Base-by-base conservation (phyloP, 768 basidiomycete genomes). In the Boletus sp. region DNA sequence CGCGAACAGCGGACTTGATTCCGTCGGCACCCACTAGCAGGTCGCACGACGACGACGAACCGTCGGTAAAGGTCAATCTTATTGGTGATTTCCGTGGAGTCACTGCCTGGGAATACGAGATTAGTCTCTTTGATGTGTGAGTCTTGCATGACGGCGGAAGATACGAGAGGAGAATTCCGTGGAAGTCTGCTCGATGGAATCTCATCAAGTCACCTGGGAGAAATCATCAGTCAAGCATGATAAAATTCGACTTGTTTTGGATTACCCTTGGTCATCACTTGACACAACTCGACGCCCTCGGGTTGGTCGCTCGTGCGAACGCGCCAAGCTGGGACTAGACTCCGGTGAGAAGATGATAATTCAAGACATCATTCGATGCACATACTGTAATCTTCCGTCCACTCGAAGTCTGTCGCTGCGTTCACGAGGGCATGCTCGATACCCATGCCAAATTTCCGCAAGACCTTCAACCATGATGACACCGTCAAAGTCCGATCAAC, bases 11-110 rank as follows among this genome's bases (percentile, higher is more conserved):
- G 30, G 84, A 86, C 69, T 81, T 82, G 54, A 87, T 55, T 5
- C 85, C 85, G 58, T 88, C 86, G n/a, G 84, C 85, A 35, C 85
- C 86, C 49, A 88, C 68, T 25, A 90, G 78, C 11, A 88, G 64
- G 64, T 89, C 86, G 63, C 84, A 88, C 23, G 74, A 72, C 5
- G 82, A 74, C 11, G 71, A 76, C 14, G 83, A 74, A 39, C 83
- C 85, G 61, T 89, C 88, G 57, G 79, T 72, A 64, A 89, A 90
- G 21, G 72, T 61, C 53, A 90, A 70, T 29, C 68, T 74, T 57
- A 85, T 75, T 1, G 55, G 57, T 8, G 60, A 55, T 21, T 25
- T 55, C 17, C 5, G 29, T 11, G 54, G 67, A 58, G 79, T 79
- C 5, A 57, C 65, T n/a, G 53, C 70, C 57, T 84, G 82, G 5